These are phyloP conservation scores for Annulohypoxylon nitens DNA, from an alignment of 495 filamentous ascomycete genomes.

Conservation along the genomic window DNA sequence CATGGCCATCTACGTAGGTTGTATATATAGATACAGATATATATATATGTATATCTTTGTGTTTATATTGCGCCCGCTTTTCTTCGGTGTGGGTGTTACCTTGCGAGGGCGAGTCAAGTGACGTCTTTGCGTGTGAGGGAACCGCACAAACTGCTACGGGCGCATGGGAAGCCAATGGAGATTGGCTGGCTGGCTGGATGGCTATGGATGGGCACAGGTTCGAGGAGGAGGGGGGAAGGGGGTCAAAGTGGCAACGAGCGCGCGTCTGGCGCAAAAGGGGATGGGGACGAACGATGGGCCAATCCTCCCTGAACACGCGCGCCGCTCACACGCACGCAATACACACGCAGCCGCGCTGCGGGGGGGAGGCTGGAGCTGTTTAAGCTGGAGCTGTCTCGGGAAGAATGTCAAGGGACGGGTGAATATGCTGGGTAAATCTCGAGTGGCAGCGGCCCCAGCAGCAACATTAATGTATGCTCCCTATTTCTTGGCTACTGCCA, in stretches of 20 bases:
- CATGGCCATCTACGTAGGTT: conserved; percentile 28
- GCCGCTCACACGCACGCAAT: conserved; percentile 28
- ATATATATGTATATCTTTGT: not conserved
- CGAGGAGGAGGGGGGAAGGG: conserved; percentile 7
- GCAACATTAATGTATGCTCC: conserved; percentile 37
- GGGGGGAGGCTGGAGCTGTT: conserved; percentile 19
- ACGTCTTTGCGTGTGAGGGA: conserved; percentile 16
- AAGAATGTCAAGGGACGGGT: conserved; percentile 40
- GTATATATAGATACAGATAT: not conserved
- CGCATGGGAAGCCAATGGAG: conserved; percentile 46
- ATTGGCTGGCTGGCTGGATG: conserved; percentile 1
- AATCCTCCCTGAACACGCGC: conserved; percentile 39
- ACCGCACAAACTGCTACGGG: conserved; percentile 27
- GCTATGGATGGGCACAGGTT: conserved; percentile 12
- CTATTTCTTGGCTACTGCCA: conserved; percentile 37
- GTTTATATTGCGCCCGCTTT: conserved; percentile 7
- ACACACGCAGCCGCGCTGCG: conserved; percentile 40
- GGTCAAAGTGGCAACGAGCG: conserved; percentile 25
- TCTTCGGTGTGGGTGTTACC: conserved; percentile 22
- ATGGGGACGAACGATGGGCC: conserved; percentile 20
- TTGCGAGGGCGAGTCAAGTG: not conserved
- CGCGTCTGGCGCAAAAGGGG: conserved; percentile 44
- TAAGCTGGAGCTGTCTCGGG: conserved; percentile 29
- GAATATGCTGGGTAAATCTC: conserved; percentile 48
- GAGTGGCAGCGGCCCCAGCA: conserved; percentile 37